Evolutionary conservation across 306 rosid genomes (phyloP), one percentile per base, ranked within the genome.

Genomic region (Phaseolus lunatus): DNA sequence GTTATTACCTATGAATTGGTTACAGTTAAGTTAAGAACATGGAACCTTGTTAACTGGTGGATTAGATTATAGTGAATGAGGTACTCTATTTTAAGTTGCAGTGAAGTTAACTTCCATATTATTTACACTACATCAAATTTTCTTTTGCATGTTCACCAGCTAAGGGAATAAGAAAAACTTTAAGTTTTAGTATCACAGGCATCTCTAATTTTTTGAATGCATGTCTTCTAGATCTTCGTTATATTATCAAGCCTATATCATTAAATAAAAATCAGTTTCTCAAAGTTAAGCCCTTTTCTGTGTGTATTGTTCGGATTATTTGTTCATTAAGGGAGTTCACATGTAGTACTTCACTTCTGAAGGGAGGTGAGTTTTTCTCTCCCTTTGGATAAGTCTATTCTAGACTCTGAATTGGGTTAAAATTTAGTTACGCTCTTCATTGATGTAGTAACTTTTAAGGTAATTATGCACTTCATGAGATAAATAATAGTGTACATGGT

Each of bases 171-270:
- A 19, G 53, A 37, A 78, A 43, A 66, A 47, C 62, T 44, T 78
- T 13, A 33, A 44, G 59, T 47, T 3, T 24, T 35, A 52, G 65
- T 64, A 64, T 71, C 22, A 64, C 31, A 22, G 14, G 12, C 43
- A 62, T 70, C 63, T 39, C 50, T 50, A 43, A 70, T 35, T 56
- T 48, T 31, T 23, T 68, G 20, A 58, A 57, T 50, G 33, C 78
- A 53, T 76, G 5, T 50, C 72, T 41, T 77, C 45, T 73, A 18
- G 56, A 31, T 76, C 45, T 70, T 70, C 72, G 29, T 19, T 14
- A 77, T 53, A 72, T 22, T 72, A 35, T 39, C 24, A 37, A 52
- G 23, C 66, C 53, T 54, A 12, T 50, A 12, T 50, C 35, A 37
- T 52, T 50, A 65, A 5, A 26, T 13, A 39, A 56, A 67, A 56